Conservation (phyloP, 2,329 filamentous ascomycete genomes). For the Cordyceps pruinosa region DNA sequence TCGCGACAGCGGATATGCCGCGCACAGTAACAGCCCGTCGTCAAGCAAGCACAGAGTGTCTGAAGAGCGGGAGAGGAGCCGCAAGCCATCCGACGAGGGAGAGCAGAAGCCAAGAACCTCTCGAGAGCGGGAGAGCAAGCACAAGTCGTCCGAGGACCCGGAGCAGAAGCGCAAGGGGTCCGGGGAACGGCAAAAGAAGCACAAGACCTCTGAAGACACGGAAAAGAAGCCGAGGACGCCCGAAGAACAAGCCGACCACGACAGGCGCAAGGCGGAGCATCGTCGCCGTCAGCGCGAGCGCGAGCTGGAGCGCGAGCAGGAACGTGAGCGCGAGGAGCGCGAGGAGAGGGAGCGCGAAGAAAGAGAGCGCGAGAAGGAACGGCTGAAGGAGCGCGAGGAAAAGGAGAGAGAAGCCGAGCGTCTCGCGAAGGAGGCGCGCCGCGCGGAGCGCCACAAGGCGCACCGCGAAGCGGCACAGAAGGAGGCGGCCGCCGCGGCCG, state of each 20-base stretch:
- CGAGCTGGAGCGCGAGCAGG: conserved; percentile 10
- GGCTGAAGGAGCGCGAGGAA: conserved; percentile 1
- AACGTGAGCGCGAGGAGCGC: conserved; percentile 14
- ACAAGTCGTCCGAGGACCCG: not conserved
- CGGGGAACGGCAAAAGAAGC: not conserved
- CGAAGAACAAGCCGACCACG: conserved; percentile 45
- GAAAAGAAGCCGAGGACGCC: conserved; percentile 31
- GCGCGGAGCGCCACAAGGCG: not conserved
- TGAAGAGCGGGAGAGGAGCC: conserved; percentile 32
- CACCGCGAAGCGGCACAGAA: not conserved
- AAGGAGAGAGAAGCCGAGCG: conserved; percentile 15
- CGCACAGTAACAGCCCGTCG: conserved; percentile 32
- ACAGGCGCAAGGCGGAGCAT: conserved; percentile 41
- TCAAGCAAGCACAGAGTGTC: conserved; percentile 33
- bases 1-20: conserved; percentile 40
- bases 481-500: not conserved
- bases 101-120: not conserved
- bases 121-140: not conserved
- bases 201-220: not conserved
- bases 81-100: not conserved
- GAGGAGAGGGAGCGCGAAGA: conserved; percentile 1
- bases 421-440: conserved; percentile 13
- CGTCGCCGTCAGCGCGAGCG: conserved; percentile 13
- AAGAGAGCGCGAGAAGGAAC: conserved; percentile 17
- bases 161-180: not conserved